phyloP scores from a whole-genome alignment of 768 basidiomycete genomes.

The Hygrocybe punicea region DNA sequence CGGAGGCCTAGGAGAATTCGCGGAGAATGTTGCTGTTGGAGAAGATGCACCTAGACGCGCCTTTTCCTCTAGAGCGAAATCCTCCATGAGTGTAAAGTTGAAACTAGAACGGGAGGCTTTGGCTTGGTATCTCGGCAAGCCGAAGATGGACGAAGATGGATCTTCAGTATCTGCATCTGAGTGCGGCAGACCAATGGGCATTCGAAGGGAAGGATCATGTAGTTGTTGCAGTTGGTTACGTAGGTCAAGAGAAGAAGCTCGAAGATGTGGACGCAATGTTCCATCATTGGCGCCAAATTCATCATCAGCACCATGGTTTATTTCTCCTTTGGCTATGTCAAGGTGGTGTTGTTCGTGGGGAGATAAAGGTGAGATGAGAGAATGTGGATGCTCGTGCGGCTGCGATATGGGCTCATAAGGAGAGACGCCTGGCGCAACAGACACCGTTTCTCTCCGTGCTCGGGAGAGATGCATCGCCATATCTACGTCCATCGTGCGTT shows the following conservation, averaged over 20 bases:
- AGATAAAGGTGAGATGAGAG: conserved; percentile 43
- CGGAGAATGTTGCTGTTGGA: conserved; percentile 41
- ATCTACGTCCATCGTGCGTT: conserved; percentile 91
- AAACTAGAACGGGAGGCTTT: conserved; percentile 56
- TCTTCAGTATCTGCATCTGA: conserved; percentile 23
- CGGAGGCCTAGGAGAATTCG: conserved; percentile 21
- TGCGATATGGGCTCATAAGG: conserved; percentile 24
- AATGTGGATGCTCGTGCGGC: conserved; percentile 18
- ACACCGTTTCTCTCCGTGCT: conserved; percentile 62
- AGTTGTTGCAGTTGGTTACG: conserved; percentile 40
- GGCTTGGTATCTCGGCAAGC: conserved; percentile 68
- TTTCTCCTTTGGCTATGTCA: conserved; percentile 37
- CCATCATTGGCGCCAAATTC: conserved; percentile 21
- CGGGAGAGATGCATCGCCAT: conserved; percentile 81
- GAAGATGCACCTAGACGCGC: conserved; percentile 56
- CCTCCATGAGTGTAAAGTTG: conserved; percentile 74
- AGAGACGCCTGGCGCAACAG: conserved; percentile 36
- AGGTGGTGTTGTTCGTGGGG: conserved; percentile 49
- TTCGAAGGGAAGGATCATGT: conserved; percentile 51
- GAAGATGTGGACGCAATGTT: conserved; percentile 18
- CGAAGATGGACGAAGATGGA: conserved; percentile 37
- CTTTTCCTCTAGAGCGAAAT: conserved; percentile 71
- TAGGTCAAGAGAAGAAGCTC: conserved; percentile 32
- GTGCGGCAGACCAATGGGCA: conserved; percentile 17
- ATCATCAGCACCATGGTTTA: conserved; percentile 19